A percentile compares a stretch with the other conserved stretches of the same genome.
Evolutionary conservation across 2,329 filamentous ascomycete genomes (phyloP).

Genomic region (Fusarium fujikuroi): DNA sequence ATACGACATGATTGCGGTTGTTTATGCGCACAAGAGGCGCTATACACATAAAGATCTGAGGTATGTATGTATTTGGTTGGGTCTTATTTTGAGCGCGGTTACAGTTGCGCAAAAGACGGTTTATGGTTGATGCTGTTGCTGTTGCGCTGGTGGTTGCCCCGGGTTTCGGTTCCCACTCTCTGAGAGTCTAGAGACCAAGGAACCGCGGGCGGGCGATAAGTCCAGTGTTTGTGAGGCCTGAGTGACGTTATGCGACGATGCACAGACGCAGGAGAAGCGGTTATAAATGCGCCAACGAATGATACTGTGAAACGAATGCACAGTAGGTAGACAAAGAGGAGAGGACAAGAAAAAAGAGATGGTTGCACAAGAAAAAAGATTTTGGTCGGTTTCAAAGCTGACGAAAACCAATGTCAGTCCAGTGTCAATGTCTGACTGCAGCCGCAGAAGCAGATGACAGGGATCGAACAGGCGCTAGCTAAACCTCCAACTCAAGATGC

Average conservation of each 20-base stretch:
- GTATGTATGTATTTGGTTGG: conserved; percentile 18
- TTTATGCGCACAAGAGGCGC: conserved; percentile 42
- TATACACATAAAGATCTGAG: conserved; percentile 5
- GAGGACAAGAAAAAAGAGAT: background rate
- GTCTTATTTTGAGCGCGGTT: background rate
- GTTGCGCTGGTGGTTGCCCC: conserved; percentile 39
- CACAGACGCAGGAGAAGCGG: conserved; percentile 6
- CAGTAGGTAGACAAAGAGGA: background rate
- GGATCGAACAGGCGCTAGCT: conserved; percentile 22
- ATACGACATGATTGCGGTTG: conserved; percentile 70
- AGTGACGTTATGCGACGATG: conserved; percentile 14
- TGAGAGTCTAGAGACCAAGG: background rate
- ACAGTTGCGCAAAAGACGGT: conserved; percentile 11
- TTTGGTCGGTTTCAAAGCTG: conserved; percentile 40
- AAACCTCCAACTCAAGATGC: background rate
- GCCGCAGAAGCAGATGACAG: conserved; percentile 11
- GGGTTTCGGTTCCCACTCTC: conserved; percentile 31
- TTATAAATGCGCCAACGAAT: background rate
- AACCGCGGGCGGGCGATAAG: background rate
- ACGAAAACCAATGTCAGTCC: conserved; percentile 34
- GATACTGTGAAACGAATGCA: conserved; percentile 18
- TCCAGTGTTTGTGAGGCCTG: conserved; percentile 15
- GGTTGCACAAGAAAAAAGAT: conserved; percentile 23
- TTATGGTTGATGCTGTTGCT: background rate
- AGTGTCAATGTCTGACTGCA: conserved; percentile 18